These are phyloP conservation scores for Ustilago bromivora DNA, from an alignment of 1,284 basidiomycete species.

Conservation along the genomic window DNA sequence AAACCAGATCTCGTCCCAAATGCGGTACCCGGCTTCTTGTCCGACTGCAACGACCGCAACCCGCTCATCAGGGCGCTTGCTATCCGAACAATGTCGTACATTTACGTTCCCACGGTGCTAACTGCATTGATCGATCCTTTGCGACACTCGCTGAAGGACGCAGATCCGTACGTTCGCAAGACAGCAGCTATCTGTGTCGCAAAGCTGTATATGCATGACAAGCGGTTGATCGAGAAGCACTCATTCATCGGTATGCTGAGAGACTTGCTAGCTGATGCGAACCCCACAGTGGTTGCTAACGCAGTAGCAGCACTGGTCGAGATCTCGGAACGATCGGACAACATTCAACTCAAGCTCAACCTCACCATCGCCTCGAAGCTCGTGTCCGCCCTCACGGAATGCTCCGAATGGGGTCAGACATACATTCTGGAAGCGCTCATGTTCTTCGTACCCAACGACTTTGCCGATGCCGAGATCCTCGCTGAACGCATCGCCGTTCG, in stretches of 20 bases:
- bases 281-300: constrained; percentile 93
- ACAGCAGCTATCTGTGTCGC: constrained; percentile 92
- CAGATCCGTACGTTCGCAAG: constrained; percentile 94
- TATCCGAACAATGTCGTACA: constrained; percentile 95
- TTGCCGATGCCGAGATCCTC: constrained; percentile 90
- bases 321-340: constrained; percentile 88
- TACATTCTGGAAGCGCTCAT: constrained; percentile 96
- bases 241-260: constrained; percentile 87
- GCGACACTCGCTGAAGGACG: constrained; percentile 86
- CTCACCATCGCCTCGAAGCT: constrained; percentile 84
- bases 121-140: constrained; percentile 85
- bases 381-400: constrained; percentile 84
- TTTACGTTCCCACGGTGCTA: constrained; percentile 74
- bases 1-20: constrained; percentile 89
- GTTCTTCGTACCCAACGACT: constrained; percentile 88
- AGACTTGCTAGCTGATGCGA: constrained; percentile 88
- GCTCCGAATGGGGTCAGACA: constrained; percentile 98
- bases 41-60: constrained; percentile 90
- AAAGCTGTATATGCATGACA: constrained; percentile 87
- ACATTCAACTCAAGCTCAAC: constrained; percentile 84
- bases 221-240: constrained; percentile 82
- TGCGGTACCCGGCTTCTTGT: constrained; percentile 88
- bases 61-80: constrained; percentile 91
- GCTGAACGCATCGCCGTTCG: constrained; percentile 92
- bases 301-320: constrained; percentile 93